Evolutionary conservation across 345 rosid species (phyloP).

Genomic region (Salix arbutifolia): DNA sequence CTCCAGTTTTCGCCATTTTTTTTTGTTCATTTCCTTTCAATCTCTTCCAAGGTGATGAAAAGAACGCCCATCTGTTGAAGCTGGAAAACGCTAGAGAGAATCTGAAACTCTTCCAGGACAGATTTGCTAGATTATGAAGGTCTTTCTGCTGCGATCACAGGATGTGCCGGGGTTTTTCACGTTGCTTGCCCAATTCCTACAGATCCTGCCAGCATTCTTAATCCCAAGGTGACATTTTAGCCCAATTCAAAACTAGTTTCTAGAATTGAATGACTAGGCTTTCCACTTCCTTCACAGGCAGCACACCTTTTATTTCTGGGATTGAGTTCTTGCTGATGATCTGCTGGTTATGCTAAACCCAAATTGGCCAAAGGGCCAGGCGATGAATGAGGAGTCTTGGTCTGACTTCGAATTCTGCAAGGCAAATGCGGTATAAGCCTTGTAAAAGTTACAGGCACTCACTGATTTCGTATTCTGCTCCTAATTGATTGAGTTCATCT

Average conservation of each 20-base stretch:
- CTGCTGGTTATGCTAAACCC: conserved; percentile 10
- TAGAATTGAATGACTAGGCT: background rate
- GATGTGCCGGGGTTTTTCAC: conserved; percentile 35
- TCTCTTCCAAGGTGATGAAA: conserved; percentile 16
- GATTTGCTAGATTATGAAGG: conserved; percentile 29
- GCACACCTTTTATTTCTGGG: background rate
- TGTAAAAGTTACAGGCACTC: background rate
- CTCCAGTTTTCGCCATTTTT: too few relatives aligned
- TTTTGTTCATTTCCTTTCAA: too few relatives aligned
- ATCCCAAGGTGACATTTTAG: conserved; percentile 20
- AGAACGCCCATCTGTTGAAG: conserved; percentile 24
- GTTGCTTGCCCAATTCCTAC: conserved; percentile 29
- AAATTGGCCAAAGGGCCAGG: conserved; percentile 24
- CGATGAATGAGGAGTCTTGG: conserved; percentile 31
- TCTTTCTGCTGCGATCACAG: conserved; percentile 23
- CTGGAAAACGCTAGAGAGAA: conserved; percentile 30
- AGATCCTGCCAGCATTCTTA: background rate
- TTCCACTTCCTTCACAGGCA: too few relatives aligned
- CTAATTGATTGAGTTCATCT: background rate
- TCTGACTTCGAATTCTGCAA: conserved; percentile 33
- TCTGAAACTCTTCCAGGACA: conserved; percentile 35
- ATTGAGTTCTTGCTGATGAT: background rate
- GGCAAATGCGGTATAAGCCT: conserved; percentile 12
- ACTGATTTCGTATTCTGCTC: background rate
- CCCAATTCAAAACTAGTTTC: background rate